Percentiles rank a stretch among this genome's conserved stretches.
Conservation (phyloP, 2,329 filamentous ascomycete species). For the Teratosphaeria destructans region DNA sequence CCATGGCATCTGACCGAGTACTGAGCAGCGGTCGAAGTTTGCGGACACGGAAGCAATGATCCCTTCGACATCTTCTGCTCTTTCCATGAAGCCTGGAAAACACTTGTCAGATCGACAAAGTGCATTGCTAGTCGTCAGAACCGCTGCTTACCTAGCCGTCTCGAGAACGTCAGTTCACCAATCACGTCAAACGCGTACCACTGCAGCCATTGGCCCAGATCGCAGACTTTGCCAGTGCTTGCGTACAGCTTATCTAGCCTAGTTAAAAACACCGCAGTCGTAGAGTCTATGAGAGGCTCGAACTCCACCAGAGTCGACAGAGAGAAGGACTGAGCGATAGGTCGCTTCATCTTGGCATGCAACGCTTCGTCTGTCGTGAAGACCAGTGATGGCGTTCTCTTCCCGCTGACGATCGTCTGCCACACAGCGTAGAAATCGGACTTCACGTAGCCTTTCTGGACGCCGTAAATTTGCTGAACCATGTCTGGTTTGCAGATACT, state of each 20-base stretch:
- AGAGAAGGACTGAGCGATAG: conserved; percentile 14
- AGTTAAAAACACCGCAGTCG: conserved; percentile 51
- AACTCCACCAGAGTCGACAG: conserved; percentile 64
- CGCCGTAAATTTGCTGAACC: conserved; percentile 48
- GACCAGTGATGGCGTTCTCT: conserved; percentile 14
- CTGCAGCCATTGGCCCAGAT: conserved; percentile 62
- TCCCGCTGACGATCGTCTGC: conserved; percentile 18
- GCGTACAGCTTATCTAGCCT: conserved; percentile 25
- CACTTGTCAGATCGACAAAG: no score
- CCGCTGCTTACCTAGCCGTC: background rate
- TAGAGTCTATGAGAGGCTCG: conserved; percentile 67
- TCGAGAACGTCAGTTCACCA: conserved; percentile 30
- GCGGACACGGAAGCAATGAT: conserved; percentile 13
- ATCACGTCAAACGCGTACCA: conserved; percentile 74
- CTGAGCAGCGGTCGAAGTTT: conserved; percentile 18
- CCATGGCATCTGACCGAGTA: conserved; percentile 22
- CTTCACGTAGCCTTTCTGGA: conserved; percentile 13
- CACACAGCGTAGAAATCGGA: conserved; percentile 9
- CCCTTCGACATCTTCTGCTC: conserved; percentile 11
- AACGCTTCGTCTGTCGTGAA: conserved; percentile 19
- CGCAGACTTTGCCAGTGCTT: conserved; percentile 36
- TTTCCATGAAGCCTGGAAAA: conserved; percentile 11
- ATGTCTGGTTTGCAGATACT: conserved; percentile 60
- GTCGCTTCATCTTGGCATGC: conserved; percentile 18
- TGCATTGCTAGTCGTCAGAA: background rate